Evolutionary conservation across 306 rosid genomes (phyloP).

Genomic region (Acacia confusa): DNA sequence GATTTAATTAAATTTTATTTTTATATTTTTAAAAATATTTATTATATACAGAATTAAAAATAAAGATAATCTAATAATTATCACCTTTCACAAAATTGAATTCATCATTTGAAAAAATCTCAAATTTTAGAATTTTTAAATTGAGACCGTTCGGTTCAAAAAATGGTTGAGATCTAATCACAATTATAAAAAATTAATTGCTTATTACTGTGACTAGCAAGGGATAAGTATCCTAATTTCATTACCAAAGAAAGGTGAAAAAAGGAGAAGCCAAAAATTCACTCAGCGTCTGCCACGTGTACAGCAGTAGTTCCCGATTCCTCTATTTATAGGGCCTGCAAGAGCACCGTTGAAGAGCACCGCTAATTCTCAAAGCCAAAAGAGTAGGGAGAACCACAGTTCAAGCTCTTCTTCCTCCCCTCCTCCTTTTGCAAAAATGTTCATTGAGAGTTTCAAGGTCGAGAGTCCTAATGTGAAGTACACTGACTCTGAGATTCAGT

Average conservation of each 20-base stretch:
- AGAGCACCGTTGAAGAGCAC: not conserved
- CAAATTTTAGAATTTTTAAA: too few species aligned
- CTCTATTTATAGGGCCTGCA: not conserved
- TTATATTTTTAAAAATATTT: too few species aligned
- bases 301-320: not conserved
- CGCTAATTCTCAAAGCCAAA: not conserved
- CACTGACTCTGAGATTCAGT: constrained; percentile 74
- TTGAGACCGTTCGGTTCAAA: too few species aligned
- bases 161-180: too few species aligned
- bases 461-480: constrained; percentile 81
- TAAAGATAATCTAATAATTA: too few species aligned
- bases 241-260: not conserved
- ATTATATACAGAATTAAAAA: too few species aligned
- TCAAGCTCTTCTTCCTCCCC: not conserved
- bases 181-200: too few species aligned
- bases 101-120: too few species aligned
- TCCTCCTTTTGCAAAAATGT: constrained; percentile 39
- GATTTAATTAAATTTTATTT: too few species aligned
- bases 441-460: constrained; percentile 80
- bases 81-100: too few species aligned
- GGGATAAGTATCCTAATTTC: not conserved
- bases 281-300: not conserved
- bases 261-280: not conserved
- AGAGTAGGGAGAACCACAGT: not conserved
- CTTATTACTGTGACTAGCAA: too few species aligned